Evolutionary conservation across 495 filamentous ascomycete species (phyloP), one percentile per base, ranked within the genome.

Genomic region (Hypoxylon subgilvum): DNA sequence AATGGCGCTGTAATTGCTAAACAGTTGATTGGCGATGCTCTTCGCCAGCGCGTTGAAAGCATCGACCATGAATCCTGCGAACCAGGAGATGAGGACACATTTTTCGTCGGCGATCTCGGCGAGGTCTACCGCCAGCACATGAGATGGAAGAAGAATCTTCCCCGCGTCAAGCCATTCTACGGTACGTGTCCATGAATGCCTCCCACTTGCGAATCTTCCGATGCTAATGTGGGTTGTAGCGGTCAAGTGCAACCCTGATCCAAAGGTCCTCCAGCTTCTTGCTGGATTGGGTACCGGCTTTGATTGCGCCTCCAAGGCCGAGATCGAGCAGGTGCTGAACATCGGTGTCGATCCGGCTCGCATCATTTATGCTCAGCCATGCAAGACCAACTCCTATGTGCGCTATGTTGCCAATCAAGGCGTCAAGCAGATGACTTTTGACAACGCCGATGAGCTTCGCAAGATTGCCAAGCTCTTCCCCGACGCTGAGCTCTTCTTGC

Each of bases 391-490:
- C 74, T 96, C 92, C 31, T 96, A 97, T 74, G 79, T 97, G 56
- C 90, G 92, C 65, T 96, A 90, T 65, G 93, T 93, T 45, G 83
- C 86, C 50, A 82, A 85, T 69, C 72, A 88, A 49, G 88, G 86
- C 54, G 93, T 99, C 66, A 95, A 90, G 78, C 91, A 96, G 79
- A 97, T 99, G 92, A 97, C 94, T 8, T 97, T 97, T 66, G 94
- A 99, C 79, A 97, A 97, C 65, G 85, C 91, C 59, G 94, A 97
- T 68, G 95, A 99, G 78, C 84, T 99, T 27, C 90, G 93, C 83
- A 97, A 99, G 82, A 94, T 95, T 74, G 93, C 95, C 70, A 85
- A 89, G 60, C 82, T 90, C 57, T 96, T 83, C 68, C 95, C 94
- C 8, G 86, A 84, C 17, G 94, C 94, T 27, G 89, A 96, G 75